Base-by-base conservation (phyloP, 345 rosid genomes). In the Hypericum androsaemum region DNA sequence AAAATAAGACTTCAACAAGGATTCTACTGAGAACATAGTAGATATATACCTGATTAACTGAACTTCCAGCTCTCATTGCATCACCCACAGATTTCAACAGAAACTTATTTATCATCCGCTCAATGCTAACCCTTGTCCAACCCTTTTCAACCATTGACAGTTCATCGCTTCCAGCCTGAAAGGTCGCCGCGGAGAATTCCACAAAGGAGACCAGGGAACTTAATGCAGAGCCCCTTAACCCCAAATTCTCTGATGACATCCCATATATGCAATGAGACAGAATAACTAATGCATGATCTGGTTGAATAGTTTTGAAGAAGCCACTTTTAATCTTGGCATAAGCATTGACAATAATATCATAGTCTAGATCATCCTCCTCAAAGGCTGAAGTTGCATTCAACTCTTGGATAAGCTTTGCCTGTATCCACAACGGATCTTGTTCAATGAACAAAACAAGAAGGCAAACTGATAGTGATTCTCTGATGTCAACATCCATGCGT, bases 311-410 rank as follows among this genome's bases (percentile, higher is more conserved):
- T 39, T 22, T 36, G 69, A 88, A 92, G 57, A 77, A 75, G 50
- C 66, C 72, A 38, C 64, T 49, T 43, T 66, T 55, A 64, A 92
- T 80, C 63, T 70, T 78, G 64, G 63, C 84, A 68, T 88, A 88
- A 44, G 96, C 86, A 65, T 57, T 63, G 57, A 70, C 57, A 44
- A 90, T 68, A 43, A 60, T 59, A 47, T 88, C 96, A 65, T 79
- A 88, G 78, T 92, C 98, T 63, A 88, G 88, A 57, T 71, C 95
- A 45, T 67, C 95, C 62, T 79, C 64, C 69, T 90, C 98, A 60
- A 67, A 53, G 47, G 73, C 73, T 45, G 95, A 83, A 61, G 77
- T 79, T 45, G 88, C 73, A 59, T 92, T 92, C 77, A 92, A 67
- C 57, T 80, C 74, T 16, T 61, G 59, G 22, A 88, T 17, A 40